Evolutionary conservation across 495 filamentous ascomycete species (phyloP).

Genomic region (Aspergillus indologenus): DNA sequence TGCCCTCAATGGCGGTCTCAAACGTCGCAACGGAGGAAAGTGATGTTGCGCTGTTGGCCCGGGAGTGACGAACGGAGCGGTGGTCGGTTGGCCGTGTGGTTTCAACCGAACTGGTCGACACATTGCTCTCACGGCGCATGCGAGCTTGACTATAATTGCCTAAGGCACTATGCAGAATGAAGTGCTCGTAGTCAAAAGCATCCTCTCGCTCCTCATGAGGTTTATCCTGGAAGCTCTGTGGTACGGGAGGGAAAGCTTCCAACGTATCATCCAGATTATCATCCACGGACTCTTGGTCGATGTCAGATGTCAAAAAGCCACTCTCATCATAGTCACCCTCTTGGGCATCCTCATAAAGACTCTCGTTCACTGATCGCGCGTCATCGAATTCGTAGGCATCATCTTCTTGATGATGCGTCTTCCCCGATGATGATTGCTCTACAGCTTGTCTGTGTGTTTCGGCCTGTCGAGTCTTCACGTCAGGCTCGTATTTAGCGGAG

Average conservation of each 20-base stretch:
- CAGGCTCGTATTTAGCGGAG: not conserved
- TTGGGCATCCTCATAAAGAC: slow-evolving; percentile 59
- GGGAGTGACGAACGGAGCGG: slow-evolving; percentile 29
- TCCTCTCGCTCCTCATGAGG: slow-evolving; percentile 93
- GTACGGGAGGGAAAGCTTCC: slow-evolving; percentile 24
- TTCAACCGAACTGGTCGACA: slow-evolving; percentile 69
- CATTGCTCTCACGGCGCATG: slow-evolving; percentile 55
- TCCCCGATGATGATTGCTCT: slow-evolving; percentile 4
- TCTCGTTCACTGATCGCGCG: slow-evolving; percentile 44
- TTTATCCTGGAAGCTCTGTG: slow-evolving; percentile 28
- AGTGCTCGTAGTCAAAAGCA: slow-evolving; percentile 95
- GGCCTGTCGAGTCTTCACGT: not conserved
- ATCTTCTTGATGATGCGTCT: slow-evolving; percentile 5
- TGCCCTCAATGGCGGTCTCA: slow-evolving; percentile 74
- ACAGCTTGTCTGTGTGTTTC: not conserved
- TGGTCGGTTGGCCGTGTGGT: slow-evolving; percentile 55
- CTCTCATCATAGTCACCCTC: slow-evolving; percentile 36
- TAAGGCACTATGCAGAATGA: slow-evolving; percentile 88
- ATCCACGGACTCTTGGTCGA: slow-evolving; percentile 49
- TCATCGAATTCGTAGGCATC: slow-evolving; percentile 27
- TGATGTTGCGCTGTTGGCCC: slow-evolving; percentile 61
- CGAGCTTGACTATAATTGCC: slow-evolving; percentile 56
- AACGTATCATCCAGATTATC: slow-evolving; percentile 32
- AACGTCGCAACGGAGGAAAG: slow-evolving; percentile 77
- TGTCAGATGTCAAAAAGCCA: slow-evolving; percentile 44